These are phyloP conservation scores for Nemania sp. DNA, from an alignment of 2,329 filamentous ascomycete species.

Conservation along the genomic window DNA sequence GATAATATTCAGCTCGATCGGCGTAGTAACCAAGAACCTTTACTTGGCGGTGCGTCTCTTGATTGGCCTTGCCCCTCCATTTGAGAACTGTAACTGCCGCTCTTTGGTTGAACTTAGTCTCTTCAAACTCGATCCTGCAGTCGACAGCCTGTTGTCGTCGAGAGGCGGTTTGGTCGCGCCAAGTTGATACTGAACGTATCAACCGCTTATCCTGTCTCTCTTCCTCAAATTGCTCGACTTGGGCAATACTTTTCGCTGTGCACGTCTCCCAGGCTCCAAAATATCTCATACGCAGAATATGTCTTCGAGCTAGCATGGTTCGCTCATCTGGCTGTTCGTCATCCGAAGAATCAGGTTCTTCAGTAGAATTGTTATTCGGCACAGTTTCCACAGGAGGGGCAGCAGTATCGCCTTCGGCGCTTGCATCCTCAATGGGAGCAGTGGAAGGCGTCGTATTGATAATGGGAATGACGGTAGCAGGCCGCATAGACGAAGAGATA, in stretches of 20 bases:
- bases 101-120: constrained; percentile 31
- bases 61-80: constrained; percentile 34
- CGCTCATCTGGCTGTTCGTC: constrained; percentile 37
- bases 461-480: background rate
- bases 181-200: constrained; percentile 24
- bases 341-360: constrained; percentile 17
- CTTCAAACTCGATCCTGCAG: constrained; percentile 29
- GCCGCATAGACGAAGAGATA: background rate
- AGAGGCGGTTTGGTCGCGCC: constrained; percentile 30
- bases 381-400: constrained; percentile 1
- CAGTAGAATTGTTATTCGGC: background rate
- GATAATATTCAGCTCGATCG: constrained; percentile 38
- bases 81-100: constrained; percentile 29
- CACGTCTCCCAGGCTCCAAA: constrained; percentile 41
- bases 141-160: constrained; percentile 28
- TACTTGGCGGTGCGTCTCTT: constrained; percentile 22
- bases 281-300: constrained; percentile 43
- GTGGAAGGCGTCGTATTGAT: background rate
- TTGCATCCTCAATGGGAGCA: background rate
- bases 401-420: background rate
- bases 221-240: constrained; percentile 33
- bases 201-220: constrained; percentile 28
- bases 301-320: constrained; percentile 40
- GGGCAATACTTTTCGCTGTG: constrained; percentile 33
- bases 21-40: constrained; percentile 35